Evolutionary conservation across 2,329 filamentous ascomycete genomes (phyloP), one percentile per base, ranked within the genome.

Genomic region (Alternaria triticimaculans): DNA sequence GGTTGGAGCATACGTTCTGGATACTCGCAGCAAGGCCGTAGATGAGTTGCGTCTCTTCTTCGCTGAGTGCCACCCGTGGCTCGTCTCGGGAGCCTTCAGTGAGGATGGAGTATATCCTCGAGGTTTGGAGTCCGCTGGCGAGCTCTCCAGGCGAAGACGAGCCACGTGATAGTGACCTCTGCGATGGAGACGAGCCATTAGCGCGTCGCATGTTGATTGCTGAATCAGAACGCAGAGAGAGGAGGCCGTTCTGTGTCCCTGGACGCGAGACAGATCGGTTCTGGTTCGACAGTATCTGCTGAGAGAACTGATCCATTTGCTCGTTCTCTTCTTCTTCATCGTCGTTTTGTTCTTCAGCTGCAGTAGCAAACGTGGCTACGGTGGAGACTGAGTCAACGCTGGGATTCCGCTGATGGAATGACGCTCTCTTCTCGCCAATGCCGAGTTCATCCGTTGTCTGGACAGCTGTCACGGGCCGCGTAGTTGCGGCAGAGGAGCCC

Each of bases 311-410:
- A 69, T 77, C 82, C 76, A 76, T 80, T 64, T 75, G 72, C 63
- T 84, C 82, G 25, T 84, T 83, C 15, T 78, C 69, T 8, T 77
- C 75, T 11, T 75, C 76, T 14, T 78, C 78, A 18, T 80, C 78
- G 33, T 80, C 77, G 12, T 67, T 70, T 14, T 76, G 78, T 11
- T 84, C 85, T 76, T 90, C 88, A 4, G 81, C 85, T 6, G 89
- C 89, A 2, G 89, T 91, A 3, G 87, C 88, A 74, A 90, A 91
- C 1, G 87, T 87, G 20, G 86, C 87, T 10, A 86, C 78, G 1
- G 87, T 90, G 11, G 88, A 90, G 10, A 88, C 76, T 0, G 88
- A 90, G 63, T 87, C 86, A n/a, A 80, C 79, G 64, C 88, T 90
- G 41, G 84, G 81, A 20, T 84, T 85, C 55, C 89, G 84, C 15